A percentile compares a stretch with the other conserved stretches of the same genome.
phyloP scores from a whole-genome alignment of 805 yeast genomes.

The Pichia ethanolica region DNA sequence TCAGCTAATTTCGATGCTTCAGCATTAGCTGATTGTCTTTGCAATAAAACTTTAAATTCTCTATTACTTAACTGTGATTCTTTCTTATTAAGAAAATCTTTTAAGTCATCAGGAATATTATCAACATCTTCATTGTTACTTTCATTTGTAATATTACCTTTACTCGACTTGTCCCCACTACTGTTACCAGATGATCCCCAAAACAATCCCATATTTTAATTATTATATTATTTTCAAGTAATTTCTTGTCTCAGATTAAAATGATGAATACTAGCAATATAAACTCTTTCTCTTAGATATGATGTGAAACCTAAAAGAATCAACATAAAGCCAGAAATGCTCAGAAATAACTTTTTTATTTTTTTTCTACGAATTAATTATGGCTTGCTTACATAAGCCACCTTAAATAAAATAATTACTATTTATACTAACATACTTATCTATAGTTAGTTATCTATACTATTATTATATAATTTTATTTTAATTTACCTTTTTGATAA shows the following conservation, averaged over 20 bases:
- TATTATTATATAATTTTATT: too few relatives aligned
- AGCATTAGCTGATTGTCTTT: slow-evolving; percentile 9
- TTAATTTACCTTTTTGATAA: neutral
- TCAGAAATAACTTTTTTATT: too few relatives aligned
- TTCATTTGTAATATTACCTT: neutral
- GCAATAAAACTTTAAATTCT: slow-evolving; percentile 23
- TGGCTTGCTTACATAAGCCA: too few relatives aligned
- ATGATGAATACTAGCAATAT: too few relatives aligned
- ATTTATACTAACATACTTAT: too few relatives aligned
- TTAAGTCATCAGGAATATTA: slow-evolving; percentile 20
- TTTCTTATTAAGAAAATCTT: slow-evolving; percentile 19
- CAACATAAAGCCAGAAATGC: too few relatives aligned
- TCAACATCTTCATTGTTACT: neutral
- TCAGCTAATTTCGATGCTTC: slow-evolving; percentile 3
- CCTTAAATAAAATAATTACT: too few relatives aligned
- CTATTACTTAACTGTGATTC: slow-evolving; percentile 25
- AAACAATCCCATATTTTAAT: slow-evolving; percentile 12
- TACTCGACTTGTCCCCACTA: neutral
- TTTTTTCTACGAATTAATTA: too few relatives aligned
- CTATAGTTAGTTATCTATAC: too few relatives aligned
- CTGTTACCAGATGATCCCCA: slow-evolving; percentile 2
- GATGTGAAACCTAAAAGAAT: too few relatives aligned
- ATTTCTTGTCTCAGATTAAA: too few relatives aligned
- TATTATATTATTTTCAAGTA: neutral
- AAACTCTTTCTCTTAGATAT: too few relatives aligned